Evolutionary conservation across 179 eudicot genomes (phyloP).

Genomic region (Kewa caespitosa): DNA sequence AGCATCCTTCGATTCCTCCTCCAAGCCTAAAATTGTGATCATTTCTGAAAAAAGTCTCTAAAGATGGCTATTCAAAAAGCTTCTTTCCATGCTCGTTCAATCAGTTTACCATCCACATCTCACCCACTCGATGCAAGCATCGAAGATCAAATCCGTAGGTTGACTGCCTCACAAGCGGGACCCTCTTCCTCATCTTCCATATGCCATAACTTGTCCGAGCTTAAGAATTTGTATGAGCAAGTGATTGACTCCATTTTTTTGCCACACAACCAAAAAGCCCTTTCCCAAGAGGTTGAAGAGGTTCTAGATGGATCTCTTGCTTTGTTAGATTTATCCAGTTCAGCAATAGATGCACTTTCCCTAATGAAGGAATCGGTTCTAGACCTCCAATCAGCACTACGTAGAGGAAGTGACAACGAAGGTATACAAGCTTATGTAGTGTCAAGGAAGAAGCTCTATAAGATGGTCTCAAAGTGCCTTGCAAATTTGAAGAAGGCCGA

Average conservation of each 20-base stretch:
- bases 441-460: constrained; percentile 28
- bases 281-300: constrained; percentile 14
- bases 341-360: constrained; percentile 15
- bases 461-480: constrained; percentile 29
- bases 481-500: constrained; percentile 18
- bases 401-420: constrained; percentile 18
- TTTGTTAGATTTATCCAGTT: constrained; percentile 20
- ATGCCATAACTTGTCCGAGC: constrained; percentile 14
- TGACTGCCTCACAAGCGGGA: constrained; percentile 16
- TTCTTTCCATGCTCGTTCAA: constrained; percentile 15
- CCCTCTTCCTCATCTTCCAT: constrained; percentile 18
- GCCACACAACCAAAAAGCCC: constrained; percentile 23
- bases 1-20: no score
- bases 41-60: background rate
- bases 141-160: constrained; percentile 11
- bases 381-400: constrained; percentile 30
- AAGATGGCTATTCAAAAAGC: constrained; percentile 10
- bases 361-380: constrained; percentile 20
- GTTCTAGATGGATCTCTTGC: constrained; percentile 26
- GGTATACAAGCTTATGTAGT: background rate
- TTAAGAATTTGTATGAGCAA: constrained; percentile 20
- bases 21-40: no score
- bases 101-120: constrained; percentile 15
- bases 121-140: constrained; percentile 17
- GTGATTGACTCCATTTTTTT: constrained; percentile 16